Percentiles rank a stretch among this genome's conserved stretches.
Evolutionary conservation across 2,329 filamentous ascomycete species (phyloP).

Genomic region (Ascochyta fabae): DNA sequence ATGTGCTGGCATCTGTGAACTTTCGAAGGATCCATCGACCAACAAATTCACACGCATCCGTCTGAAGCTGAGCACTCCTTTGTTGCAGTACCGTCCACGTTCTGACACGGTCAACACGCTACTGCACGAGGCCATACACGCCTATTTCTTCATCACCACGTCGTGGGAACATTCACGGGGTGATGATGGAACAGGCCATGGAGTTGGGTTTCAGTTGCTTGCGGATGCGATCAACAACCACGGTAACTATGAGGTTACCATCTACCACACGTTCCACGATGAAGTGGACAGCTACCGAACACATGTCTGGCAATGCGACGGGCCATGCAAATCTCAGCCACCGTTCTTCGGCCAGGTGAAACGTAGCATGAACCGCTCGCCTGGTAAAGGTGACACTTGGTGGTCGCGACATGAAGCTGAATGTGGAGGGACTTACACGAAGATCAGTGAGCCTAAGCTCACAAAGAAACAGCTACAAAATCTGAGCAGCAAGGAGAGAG

Average conservation of each 20-base stretch:
- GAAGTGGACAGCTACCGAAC: slow-evolving; percentile 55
- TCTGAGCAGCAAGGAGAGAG: slow-evolving; percentile 50
- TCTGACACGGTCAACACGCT: slow-evolving; percentile 54
- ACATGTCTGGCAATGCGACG: slow-evolving; percentile 55
- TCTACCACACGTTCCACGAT: slow-evolving; percentile 55
- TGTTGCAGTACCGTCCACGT: slow-evolving; percentile 54
- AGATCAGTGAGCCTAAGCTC: slow-evolving; percentile 51
- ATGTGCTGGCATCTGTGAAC: slow-evolving; percentile 55
- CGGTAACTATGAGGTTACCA: slow-evolving; percentile 50
- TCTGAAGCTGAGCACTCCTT: slow-evolving; percentile 53
- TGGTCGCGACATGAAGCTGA: slow-evolving; percentile 49
- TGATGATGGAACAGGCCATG: slow-evolving; percentile 53
- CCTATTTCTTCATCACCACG: slow-evolving; percentile 56
- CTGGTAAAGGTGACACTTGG: slow-evolving; percentile 52
- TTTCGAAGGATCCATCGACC: slow-evolving; percentile 47
- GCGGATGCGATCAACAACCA: slow-evolving; percentile 55
- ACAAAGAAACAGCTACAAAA: slow-evolving; percentile 51
- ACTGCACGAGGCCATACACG: slow-evolving; percentile 55
- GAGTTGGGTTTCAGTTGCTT: slow-evolving; percentile 51
- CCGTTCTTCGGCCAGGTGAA: slow-evolving; percentile 56
- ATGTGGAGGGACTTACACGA: slow-evolving; percentile 52
- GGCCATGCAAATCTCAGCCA: slow-evolving; percentile 46
- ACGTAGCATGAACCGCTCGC: slow-evolving; percentile 54
- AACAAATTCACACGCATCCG: slow-evolving; percentile 50
- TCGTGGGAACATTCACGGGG: slow-evolving; percentile 52